Conservation (phyloP, 2,329 filamentous ascomycete species). For the Clathrospora elynae region DNA sequence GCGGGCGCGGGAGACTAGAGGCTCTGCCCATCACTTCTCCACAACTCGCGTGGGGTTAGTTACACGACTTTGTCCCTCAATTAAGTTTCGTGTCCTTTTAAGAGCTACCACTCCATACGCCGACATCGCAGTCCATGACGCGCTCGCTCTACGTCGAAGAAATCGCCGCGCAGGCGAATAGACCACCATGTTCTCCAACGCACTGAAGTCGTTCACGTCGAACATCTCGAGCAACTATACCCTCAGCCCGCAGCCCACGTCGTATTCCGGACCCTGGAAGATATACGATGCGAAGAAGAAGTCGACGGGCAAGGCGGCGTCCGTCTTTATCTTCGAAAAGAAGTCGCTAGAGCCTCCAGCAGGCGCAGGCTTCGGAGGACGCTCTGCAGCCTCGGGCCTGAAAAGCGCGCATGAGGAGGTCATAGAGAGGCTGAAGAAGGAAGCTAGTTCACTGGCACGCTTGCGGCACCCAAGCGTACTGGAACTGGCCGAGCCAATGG, state of each 20-base stretch:
- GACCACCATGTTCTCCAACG: conserved; percentile 78
- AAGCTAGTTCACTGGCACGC: conserved; percentile 85
- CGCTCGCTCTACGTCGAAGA: conserved; percentile 20
- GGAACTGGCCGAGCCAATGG: conserved; percentile 91
- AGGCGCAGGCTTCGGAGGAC: conserved; percentile 60
- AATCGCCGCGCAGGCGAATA: conserved; percentile 34
- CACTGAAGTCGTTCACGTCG: conserved; percentile 89
- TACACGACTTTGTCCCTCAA: conserved; percentile 13
- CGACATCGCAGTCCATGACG: conserved; percentile 39
- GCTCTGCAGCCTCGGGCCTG: conserved; percentile 67
- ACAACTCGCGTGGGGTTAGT: conserved; percentile 26
- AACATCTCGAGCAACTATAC: conserved; percentile 94
- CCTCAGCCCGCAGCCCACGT: conserved; percentile 74
- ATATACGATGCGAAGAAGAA: conserved; percentile 98
- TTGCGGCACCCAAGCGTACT: conserved; percentile 89
- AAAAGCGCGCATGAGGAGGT: conserved; percentile 89
- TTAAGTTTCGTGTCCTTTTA: background rate
- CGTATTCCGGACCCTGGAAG: conserved; percentile 90
- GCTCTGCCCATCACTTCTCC: conserved; percentile 16
- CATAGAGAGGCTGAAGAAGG: conserved; percentile 86
- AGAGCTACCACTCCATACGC: conserved; percentile 14
- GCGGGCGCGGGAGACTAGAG: conserved; percentile 16
- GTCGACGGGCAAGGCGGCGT: conserved; percentile 84
- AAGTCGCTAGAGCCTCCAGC: conserved; percentile 77
- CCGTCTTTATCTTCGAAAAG: conserved; percentile 92